Conservation (phyloP, 306 rosid species). For the Crataegus laevigata region DNA sequence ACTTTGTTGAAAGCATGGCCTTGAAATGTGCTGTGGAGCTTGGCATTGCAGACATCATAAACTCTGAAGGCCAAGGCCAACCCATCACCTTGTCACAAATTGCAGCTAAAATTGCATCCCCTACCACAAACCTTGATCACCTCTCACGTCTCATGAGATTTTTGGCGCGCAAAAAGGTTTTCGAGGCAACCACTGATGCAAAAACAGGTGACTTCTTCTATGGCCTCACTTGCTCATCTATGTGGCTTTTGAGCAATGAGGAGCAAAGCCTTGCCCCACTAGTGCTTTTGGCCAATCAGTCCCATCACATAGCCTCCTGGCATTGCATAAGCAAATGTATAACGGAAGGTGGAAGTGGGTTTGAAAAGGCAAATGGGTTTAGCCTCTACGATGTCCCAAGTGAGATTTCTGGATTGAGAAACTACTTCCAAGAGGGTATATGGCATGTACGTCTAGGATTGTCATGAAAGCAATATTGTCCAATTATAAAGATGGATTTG, state of each 20-base stretch:
- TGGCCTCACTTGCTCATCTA: constrained; percentile 13
- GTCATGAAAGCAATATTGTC: constrained; percentile 9
- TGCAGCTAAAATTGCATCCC: background rate
- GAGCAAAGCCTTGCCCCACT: constrained; percentile 8
- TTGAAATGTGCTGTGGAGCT: constrained; percentile 31
- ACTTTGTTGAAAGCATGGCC: constrained; percentile 17
- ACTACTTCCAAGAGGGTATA: constrained; percentile 16
- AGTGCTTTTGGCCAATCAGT: constrained; percentile 9
- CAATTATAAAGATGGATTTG: constrained; percentile 16
- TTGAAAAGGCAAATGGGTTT: constrained; percentile 21
- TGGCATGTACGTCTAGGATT: constrained; percentile 19
- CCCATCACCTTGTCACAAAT: constrained; percentile 18
- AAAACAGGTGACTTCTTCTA: constrained; percentile 12
- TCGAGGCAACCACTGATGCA: background rate
- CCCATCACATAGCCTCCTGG: constrained; percentile 22
- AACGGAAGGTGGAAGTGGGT: constrained; percentile 23
- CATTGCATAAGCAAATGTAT: constrained; percentile 20
- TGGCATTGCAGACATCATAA: constrained; percentile 23
- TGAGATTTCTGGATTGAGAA: constrained; percentile 7
- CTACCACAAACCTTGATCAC: constrained; percentile 6
- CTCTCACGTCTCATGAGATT: constrained; percentile 25
- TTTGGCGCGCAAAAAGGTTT: constrained; percentile 7
- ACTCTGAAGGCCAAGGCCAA: constrained; percentile 10
- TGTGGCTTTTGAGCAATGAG: constrained; percentile 18
- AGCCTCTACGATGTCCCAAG: constrained; percentile 23